These are phyloP conservation scores for Jackrogersella multiformis DNA, from an alignment of 495 filamentous ascomycete species.

Conservation along the genomic window DNA sequence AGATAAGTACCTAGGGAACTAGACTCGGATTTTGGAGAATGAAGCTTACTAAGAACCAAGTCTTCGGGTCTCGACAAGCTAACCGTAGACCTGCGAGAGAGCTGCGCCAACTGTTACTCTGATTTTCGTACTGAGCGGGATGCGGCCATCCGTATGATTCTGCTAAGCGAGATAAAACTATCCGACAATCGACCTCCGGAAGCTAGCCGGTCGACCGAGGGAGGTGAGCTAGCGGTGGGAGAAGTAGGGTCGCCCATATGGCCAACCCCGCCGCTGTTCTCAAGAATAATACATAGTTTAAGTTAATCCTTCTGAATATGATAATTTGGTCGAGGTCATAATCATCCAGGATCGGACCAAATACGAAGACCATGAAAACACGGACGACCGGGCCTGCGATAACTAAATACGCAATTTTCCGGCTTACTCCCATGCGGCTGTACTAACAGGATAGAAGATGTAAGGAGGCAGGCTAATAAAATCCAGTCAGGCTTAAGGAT, in stretches of 20 bases:
- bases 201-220: slow-evolving; percentile 17
- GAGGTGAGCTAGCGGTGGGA: not conserved
- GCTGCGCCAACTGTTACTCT: not conserved
- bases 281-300: not conserved
- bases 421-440: not conserved
- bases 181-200: not conserved
- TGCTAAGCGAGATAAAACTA: not conserved
- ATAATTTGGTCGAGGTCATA: not conserved
- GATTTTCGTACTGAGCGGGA: slow-evolving; percentile 3
- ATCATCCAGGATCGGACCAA: not conserved
- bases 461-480: slow-evolving; percentile 9
- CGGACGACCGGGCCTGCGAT: not conserved
- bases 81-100: not conserved
- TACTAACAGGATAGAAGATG: slow-evolving; percentile 25
- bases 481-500: not conserved
- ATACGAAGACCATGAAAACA: not conserved
- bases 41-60: slow-evolving; percentile 4
- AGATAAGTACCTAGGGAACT: not conserved
- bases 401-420: not conserved
- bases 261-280: not conserved
- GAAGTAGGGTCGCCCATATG: not conserved
- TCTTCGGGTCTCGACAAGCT: slow-evolving; percentile 1
- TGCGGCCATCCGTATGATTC: slow-evolving; percentile 2
- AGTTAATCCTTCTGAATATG: not conserved
- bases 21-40: not conserved